Evolutionary conservation across 2,329 filamentous ascomycete species (phyloP).

Genomic region (Fusarium stilboides): DNA sequence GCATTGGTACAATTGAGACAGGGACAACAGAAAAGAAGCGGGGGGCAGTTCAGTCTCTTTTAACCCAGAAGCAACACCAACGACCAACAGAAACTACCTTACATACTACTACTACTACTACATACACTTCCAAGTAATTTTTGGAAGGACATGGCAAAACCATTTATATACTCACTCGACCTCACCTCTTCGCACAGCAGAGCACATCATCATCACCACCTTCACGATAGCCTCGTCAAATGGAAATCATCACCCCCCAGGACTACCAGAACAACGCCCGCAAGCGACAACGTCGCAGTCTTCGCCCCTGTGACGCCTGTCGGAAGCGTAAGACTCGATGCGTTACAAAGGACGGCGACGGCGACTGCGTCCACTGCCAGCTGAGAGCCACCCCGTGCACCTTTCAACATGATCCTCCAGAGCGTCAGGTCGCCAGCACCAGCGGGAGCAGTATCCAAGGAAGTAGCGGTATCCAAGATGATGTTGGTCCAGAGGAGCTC

Average conservation of each 20-base stretch:
- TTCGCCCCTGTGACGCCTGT: slow-evolving; percentile 53
- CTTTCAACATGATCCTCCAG: slow-evolving; percentile 51
- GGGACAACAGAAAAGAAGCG: slow-evolving; percentile 28
- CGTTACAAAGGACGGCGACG: slow-evolving; percentile 51
- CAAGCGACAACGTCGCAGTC: slow-evolving; percentile 51
- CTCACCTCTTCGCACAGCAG: slow-evolving; percentile 16
- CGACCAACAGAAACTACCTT: slow-evolving; percentile 2
- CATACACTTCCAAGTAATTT: background rate
- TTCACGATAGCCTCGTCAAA: slow-evolving; percentile 35
- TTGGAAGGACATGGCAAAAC: slow-evolving; percentile 33
- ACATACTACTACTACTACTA: background rate
- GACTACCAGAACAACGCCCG: slow-evolving; percentile 51
- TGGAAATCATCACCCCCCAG: slow-evolving; percentile 54
- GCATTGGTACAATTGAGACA: slow-evolving; percentile 17
- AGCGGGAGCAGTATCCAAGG: slow-evolving; percentile 34
- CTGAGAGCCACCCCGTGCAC: slow-evolving; percentile 49
- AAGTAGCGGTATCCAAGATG: slow-evolving; percentile 36
- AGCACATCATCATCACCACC: background rate
- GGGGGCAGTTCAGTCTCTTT: slow-evolving; percentile 11
- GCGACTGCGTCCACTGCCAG: slow-evolving; percentile 51
- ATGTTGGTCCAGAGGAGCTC: slow-evolving; percentile 31
- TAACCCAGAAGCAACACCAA: slow-evolving; percentile 18
- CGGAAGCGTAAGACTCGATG: slow-evolving; percentile 55
- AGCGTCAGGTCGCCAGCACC: slow-evolving; percentile 43
- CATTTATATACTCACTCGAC: slow-evolving; percentile 4